Conservation (phyloP, 257 asterid species). For the Gentiana straminea region DNA sequence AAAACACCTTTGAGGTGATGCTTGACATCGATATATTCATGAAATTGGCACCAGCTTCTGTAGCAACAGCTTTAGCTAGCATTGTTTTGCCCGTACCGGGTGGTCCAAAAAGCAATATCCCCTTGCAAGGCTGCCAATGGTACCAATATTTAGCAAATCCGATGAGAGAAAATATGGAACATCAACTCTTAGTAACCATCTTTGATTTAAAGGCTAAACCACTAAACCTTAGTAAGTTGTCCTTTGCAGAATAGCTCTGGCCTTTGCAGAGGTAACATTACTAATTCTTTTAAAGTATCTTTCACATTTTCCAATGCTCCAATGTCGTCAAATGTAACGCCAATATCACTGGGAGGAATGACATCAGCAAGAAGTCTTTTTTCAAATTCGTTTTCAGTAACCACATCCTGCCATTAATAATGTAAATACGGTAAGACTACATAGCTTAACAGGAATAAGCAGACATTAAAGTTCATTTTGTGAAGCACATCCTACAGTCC, state of each 20-base stretch:
- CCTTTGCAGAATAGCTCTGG: constrained; percentile 93
- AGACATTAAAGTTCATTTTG: too few species aligned
- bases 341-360: constrained; percentile 69
- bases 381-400: constrained; percentile 82
- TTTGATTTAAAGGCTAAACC: neutral
- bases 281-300: constrained; percentile 81
- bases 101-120: constrained; percentile 82
- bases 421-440: constrained; percentile 7
- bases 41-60: constrained; percentile 94
- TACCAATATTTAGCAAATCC: constrained; percentile 4
- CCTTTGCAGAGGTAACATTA: constrained; percentile 87
- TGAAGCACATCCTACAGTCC: too few species aligned
- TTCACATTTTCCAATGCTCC: constrained; percentile 91
- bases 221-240: constrained; percentile 61
- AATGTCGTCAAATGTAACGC: constrained; percentile 87
- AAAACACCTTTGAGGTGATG: constrained; percentile 68
- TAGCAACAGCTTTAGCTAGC: constrained; percentile 93
- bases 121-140: constrained; percentile 68
- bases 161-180: too few species aligned
- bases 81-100: constrained; percentile 93
- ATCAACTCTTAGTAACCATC: too few species aligned
- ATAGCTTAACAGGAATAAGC: neutral
- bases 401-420: constrained; percentile 46
- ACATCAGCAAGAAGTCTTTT: constrained; percentile 76
- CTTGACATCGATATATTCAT: constrained; percentile 91